Percentiles rank a stretch among this genome's conserved stretches.
Conservation (phyloP, 116 monocot species). For the Papilionanthe hybrid region DNA sequence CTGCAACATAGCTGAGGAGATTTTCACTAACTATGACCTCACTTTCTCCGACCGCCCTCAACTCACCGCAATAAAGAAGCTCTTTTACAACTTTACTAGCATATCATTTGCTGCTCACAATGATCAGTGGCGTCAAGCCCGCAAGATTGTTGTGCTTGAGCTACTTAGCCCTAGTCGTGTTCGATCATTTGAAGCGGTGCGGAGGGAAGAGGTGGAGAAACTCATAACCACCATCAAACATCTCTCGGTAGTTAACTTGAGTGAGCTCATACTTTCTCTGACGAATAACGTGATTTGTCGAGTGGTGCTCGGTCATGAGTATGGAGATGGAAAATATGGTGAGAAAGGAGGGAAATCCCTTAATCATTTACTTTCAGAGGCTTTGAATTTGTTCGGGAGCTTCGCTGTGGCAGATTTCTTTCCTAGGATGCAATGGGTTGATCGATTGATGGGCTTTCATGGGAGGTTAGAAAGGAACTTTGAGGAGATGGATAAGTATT, state of each 20-base stretch:
- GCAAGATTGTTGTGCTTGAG: neutral
- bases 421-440: slow-evolving; percentile 9
- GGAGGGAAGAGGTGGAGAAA: slow-evolving; percentile 1
- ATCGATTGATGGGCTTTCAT: neutral
- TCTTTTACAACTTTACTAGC: neutral
- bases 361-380: slow-evolving; percentile 5
- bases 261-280: neutral
- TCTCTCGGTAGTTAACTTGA: neutral
- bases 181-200: neutral
- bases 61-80: slow-evolving; percentile 2
- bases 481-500: slow-evolving; percentile 12
- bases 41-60: neutral
- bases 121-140: slow-evolving; percentile 13
- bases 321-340: neutral
- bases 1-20: neutral
- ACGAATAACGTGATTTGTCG: slow-evolving; percentile 1
- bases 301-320: slow-evolving; percentile 7
- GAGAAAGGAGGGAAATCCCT: neutral
- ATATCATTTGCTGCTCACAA: slow-evolving; percentile 10
- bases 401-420: slow-evolving; percentile 18
- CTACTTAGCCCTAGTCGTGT: slow-evolving; percentile 9
- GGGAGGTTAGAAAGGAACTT: slow-evolving; percentile 17
- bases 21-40: slow-evolving; percentile 2
- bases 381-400: slow-evolving; percentile 2
- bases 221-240: slow-evolving; percentile 1